phyloP scores from a whole-genome alignment of 768 basidiomycete genomes.

The Auricularia sp. region DNA sequence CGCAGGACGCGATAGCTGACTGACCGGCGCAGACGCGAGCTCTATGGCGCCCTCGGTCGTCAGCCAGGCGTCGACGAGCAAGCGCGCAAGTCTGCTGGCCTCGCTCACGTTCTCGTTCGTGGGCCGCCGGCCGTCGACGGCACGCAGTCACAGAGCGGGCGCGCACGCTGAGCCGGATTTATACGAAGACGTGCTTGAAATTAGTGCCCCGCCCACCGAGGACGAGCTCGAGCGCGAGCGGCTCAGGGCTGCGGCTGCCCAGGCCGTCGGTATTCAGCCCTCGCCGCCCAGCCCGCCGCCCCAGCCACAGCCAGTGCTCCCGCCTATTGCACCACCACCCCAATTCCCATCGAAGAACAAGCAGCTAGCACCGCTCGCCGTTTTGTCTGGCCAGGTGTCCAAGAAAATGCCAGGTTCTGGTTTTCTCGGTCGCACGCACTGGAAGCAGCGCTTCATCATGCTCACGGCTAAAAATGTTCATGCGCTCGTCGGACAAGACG shows the following conservation, averaged over 20 bases:
- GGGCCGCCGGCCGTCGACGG: neutral
- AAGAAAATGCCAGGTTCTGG: neutral
- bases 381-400: neutral
- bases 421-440: neutral
- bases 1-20: neutral
- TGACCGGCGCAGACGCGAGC: neutral
- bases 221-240: conserved; percentile 2
- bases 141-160: neutral
- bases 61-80: neutral
- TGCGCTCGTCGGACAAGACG: neutral
- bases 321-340: neutral
- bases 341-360: neutral
- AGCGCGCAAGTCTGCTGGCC: neutral
- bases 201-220: neutral
- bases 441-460: neutral
- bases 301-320: neutral
- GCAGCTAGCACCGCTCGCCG: neutral
- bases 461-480: neutral
- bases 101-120: neutral
- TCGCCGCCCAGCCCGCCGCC: neutral
- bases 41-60: neutral
- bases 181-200: neutral
- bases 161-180: neutral
- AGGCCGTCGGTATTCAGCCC: neutral
- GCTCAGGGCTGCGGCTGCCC: neutral